Conservation (phyloP, 257 asterid species). For the Perilla frutescens region DNA sequence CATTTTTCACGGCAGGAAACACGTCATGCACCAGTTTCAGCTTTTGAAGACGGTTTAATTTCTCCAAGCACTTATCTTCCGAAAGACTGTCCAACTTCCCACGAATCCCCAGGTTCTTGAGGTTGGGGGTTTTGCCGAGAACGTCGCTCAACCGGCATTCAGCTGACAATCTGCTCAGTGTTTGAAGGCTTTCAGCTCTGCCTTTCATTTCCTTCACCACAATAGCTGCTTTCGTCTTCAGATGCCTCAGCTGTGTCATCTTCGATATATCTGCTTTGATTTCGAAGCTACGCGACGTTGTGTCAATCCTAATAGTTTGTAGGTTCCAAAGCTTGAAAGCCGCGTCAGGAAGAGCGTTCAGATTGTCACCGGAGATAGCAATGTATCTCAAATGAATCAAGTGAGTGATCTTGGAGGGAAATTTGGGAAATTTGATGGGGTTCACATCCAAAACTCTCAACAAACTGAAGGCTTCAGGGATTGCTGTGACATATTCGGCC, state of each 20-base stretch:
- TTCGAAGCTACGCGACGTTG: not conserved
- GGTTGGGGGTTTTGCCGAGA: not conserved
- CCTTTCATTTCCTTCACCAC: not conserved
- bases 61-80: not conserved
- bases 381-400: constrained; percentile 33
- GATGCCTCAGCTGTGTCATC: constrained; percentile 18
- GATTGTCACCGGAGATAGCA: constrained; percentile 11
- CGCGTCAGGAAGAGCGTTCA: constrained; percentile 7
- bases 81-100: not conserved
- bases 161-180: not conserved
- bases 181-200: not conserved
- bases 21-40: not conserved
- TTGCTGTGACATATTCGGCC: constrained; percentile 21
- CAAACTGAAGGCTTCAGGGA: constrained; percentile 44
- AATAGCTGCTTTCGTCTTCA: constrained; percentile 11
- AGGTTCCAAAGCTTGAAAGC: constrained; percentile 25
- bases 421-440: constrained; percentile 26
- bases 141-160: not conserved
- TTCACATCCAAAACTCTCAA: constrained; percentile 32
- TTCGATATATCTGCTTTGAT: constrained; percentile 4
- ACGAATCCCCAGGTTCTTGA: not conserved
- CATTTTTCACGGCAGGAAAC: not conserved
- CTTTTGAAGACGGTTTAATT: not conserved
- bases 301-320: not conserved
- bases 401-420: constrained; percentile 1